phyloP scores from a whole-genome alignment of 73 alveolate genomes.

The Effrenium voratum region DNA sequence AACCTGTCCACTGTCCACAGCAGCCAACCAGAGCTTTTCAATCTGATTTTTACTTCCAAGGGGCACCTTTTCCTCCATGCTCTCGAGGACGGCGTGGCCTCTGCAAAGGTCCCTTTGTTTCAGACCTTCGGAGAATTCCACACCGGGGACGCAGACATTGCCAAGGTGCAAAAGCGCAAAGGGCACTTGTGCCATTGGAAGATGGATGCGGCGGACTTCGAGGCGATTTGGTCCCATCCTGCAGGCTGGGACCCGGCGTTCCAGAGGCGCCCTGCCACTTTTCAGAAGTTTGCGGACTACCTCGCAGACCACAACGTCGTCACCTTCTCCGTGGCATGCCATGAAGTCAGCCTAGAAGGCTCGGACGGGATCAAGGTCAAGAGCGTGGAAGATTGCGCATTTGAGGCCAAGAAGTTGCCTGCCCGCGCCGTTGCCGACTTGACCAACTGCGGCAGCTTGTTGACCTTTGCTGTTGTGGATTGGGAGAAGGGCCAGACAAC shows the following conservation, averaged over 20 bases:
- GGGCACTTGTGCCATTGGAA: too few species aligned
- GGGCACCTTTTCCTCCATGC: neutral
- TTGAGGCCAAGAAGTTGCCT: neutral
- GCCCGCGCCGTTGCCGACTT: neutral
- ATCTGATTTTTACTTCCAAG: neutral
- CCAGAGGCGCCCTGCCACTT: neutral
- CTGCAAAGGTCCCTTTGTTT: neutral
- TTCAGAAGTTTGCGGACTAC: neutral
- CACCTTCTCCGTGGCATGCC: neutral
- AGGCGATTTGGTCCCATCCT: neutral
- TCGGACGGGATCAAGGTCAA: neutral
- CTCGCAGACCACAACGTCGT: neutral
- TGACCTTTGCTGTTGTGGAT: neutral
- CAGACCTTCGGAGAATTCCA: neutral
- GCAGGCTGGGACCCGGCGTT: neutral
- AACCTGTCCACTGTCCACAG: neutral
- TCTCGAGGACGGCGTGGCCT: neutral
- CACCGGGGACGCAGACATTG: neutral
- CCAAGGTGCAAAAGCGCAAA: neutral
- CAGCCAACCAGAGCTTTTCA: neutral
- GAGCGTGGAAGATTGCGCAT: neutral
- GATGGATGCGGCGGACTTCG: neutral
- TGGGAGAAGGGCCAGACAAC: slow-evolving; percentile 1
- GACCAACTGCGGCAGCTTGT: neutral
- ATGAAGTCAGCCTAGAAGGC: neutral